Conservation (phyloP, 257 asterid genomes). For the Verbascum thapsus region DNA sequence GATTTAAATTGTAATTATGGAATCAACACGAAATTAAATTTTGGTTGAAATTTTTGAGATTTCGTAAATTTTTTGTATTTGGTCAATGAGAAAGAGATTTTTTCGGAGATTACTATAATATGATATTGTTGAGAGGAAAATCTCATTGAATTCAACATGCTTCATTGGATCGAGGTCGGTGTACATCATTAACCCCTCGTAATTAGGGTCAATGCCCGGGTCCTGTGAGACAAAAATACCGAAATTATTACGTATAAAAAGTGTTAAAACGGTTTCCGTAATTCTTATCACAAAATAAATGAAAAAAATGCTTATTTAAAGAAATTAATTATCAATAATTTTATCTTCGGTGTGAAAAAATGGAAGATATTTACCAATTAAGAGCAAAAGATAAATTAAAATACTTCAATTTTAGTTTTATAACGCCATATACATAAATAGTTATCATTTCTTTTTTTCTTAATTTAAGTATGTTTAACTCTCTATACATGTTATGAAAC, state of each 20-base stretch:
- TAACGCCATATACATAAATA: no score
- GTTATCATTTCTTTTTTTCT: no score
- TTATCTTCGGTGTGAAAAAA: not conserved
- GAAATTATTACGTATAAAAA: not conserved
- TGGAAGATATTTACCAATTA: not conserved
- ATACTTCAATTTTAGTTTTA: not conserved
- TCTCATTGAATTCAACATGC: conserved; percentile 1
- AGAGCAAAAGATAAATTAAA: not conserved
- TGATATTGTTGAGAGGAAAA: conserved; percentile 1
- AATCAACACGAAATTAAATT: not conserved
- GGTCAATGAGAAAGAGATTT: conserved; percentile 17
- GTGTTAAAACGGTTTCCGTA: not conserved
- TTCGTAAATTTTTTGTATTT: not conserved
- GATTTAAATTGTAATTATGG: not conserved
- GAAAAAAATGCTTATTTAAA: no score
- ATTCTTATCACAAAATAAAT: no score
- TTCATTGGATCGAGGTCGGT: conserved; percentile 19
- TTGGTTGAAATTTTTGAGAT: not conserved
- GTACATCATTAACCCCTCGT: conserved; percentile 21
- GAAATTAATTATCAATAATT: not conserved
- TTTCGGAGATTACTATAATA: conserved; percentile 9
- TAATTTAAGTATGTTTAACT: not conserved
- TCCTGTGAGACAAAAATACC: not conserved
- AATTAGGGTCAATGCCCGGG: not conserved
- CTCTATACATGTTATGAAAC: not conserved